These are phyloP conservation scores for Bifiguratus adelaidae DNA, from an alignment of 192 early-diverging fungal genomes.

Conservation along the genomic window DNA sequence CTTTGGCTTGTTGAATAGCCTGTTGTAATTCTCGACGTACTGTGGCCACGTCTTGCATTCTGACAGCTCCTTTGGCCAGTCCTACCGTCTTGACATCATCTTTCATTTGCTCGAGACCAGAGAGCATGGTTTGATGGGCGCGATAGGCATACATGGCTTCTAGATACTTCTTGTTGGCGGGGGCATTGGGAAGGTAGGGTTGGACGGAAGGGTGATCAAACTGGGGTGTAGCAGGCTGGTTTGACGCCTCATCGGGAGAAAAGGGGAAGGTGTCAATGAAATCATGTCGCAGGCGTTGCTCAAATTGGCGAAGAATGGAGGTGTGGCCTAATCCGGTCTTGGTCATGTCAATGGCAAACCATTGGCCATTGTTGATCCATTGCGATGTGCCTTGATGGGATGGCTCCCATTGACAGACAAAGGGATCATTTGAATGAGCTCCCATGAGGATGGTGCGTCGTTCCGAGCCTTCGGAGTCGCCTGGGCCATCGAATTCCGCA, in stretches of 20 bases:
- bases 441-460: slow-evolving; percentile 9
- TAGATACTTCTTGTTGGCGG: slow-evolving; percentile 17
- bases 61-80: too few relatives aligned
- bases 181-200: not conserved
- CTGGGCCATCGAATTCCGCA: slow-evolving; percentile 6
- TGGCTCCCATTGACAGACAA: slow-evolving; percentile 11
- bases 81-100: slow-evolving; percentile 4
- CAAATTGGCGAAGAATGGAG: not conserved
- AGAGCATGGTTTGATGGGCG: slow-evolving; percentile 12
- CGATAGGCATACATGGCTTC: slow-evolving; percentile 11
- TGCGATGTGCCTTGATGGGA: not conserved
- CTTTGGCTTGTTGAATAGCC: too few relatives aligned
- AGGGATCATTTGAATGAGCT: slow-evolving; percentile 10
- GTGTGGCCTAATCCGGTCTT: slow-evolving; percentile 5
- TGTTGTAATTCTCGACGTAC: too few relatives aligned
- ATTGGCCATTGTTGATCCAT: slow-evolving; percentile 17
- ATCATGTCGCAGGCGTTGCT: not conserved
- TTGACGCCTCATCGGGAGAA: not conserved
- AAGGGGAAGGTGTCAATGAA: not conserved
- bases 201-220: not conserved
- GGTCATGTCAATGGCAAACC: slow-evolving; percentile 13
- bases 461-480: not conserved
- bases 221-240: not conserved
- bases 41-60: too few relatives aligned
- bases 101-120: not conserved